Base-by-base conservation (phyloP, 805 yeast genomes). In the Scheffersomyces lignosus region DNA sequence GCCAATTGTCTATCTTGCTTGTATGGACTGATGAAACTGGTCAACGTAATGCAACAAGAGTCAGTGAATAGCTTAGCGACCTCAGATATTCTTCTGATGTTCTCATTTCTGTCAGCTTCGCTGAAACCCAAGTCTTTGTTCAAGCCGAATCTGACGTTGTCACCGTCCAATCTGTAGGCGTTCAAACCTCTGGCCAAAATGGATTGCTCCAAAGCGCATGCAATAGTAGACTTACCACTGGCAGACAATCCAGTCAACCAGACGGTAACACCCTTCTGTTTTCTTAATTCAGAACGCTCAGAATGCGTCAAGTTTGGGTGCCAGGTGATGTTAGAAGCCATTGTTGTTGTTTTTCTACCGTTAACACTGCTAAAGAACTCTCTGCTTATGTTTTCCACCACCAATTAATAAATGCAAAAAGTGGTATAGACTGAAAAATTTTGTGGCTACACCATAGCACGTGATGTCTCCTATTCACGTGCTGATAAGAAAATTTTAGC, bases 241-340 rank as follows among this genome's bases (percentile, higher is more conserved):
- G 97, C 98, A 47, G 95, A 85, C 44, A 91, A 73, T 4, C 98
- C 98, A 10, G 98, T 91, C 51, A 91, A 74, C 98, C 98, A 91
- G 30, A 91, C 72, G 15, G 98, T 91, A 39, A 85, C 83, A 32
- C 98, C 98, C 34, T 75, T 73, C 68, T 90, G 97, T 40, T 81
- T 80, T 43, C 87, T 78, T 38, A 86, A 66, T 18, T 60, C 65
- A 32, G 77, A 66, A 55, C 98, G 85, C 67, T 91, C 96, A 15
- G 73, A 81, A 62, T 84, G 88, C 15, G 93, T 81, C 51, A 91
- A 70, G 56, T 93, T 91, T 50, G 79, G 80, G 69, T 91, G 97
- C 97, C 98, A 91, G 48, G 97, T 89, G 62, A 91, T 88, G 60
- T 91, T 91, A 28, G 96, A 83, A 48, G 96, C 93, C 97, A 91